phyloP scores from a whole-genome alignment of 257 asterid genomes.

The Fraxinus cuspidata region DNA sequence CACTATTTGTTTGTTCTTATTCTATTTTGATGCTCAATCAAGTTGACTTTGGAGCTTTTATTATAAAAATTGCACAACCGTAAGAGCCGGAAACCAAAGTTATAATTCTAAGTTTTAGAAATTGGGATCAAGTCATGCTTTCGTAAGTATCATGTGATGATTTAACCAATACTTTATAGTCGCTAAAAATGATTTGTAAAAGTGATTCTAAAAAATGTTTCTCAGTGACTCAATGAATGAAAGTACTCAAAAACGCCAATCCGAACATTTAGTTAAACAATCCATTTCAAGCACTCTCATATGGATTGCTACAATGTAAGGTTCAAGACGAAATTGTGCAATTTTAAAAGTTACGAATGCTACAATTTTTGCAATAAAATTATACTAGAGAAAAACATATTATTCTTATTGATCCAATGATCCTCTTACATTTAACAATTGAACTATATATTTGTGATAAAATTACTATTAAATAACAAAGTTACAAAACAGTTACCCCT shows the following conservation, averaged over 20 bases:
- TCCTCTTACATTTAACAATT: slow-evolving; percentile 24
- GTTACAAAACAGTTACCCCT: neutral
- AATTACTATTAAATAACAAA: slow-evolving; percentile 19
- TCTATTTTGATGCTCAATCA: neutral
- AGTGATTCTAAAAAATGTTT: too few relatives aligned
- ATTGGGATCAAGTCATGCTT: neutral
- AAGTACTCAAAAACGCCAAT: too few relatives aligned
- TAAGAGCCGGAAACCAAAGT: too few relatives aligned
- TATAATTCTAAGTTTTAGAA: too few relatives aligned
- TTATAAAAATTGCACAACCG: too few relatives aligned
- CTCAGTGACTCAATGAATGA: too few relatives aligned
- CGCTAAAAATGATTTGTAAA: too few relatives aligned
- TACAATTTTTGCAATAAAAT: neutral
- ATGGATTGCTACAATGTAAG: too few relatives aligned
- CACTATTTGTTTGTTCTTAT: too few relatives aligned
- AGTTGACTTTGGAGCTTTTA: neutral
- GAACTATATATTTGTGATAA: slow-evolving; percentile 34
- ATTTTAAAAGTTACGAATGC: neutral
- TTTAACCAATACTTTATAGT: neutral
- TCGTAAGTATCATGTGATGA: neutral
- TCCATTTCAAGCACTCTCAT: too few relatives aligned
- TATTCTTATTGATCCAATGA: slow-evolving; percentile 30
- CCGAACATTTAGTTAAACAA: too few relatives aligned
- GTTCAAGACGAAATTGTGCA: too few relatives aligned
- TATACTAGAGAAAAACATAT: slow-evolving; percentile 29